These are phyloP conservation scores for Daldinia grandis DNA, from an alignment of 495 filamentous ascomycete genomes.

Conservation along the genomic window DNA sequence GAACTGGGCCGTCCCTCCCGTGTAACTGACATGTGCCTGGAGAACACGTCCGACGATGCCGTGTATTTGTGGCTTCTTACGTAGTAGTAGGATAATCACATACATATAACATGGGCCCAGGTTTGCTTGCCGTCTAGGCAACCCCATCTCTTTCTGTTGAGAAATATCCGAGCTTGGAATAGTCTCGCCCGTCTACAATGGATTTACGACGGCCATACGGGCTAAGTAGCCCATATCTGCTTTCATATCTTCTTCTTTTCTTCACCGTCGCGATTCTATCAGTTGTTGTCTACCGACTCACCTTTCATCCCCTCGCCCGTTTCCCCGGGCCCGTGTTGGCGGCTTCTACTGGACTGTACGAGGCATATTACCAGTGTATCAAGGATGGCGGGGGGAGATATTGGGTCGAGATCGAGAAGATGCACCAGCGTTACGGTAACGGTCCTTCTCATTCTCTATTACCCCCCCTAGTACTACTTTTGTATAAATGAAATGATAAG, in stretches of 20 bases:
- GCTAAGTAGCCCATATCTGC: conserved; percentile 5
- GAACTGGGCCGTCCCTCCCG: neutral
- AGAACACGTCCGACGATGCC: neutral
- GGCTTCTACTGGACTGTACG: conserved; percentile 56
- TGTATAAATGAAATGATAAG: too few species aligned
- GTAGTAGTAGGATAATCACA: neutral
- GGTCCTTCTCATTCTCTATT: too few species aligned
- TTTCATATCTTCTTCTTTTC: neutral
- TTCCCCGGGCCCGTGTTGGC: conserved; percentile 61
- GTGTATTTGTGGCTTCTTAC: neutral
- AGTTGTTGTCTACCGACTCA: conserved; percentile 50
- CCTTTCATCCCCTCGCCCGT: conserved; percentile 51
- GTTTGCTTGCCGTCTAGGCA: neutral
- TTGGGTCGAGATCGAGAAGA: conserved; percentile 50
- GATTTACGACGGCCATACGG: conserved; percentile 17
- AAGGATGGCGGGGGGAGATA: conserved; percentile 51
- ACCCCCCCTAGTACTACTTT: too few species aligned
- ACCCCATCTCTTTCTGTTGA: neutral
- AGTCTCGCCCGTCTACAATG: conserved; percentile 21
- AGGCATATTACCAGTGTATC: conserved; percentile 59
- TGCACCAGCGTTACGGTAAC: conserved; percentile 58
- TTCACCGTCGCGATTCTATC: neutral
- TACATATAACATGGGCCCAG: neutral
- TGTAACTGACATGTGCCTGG: neutral
- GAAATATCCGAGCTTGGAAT: neutral